These are phyloP conservation scores for Dendrobium huoshanense DNA, from an alignment of 106 monocot genomes.

Conservation along the genomic window DNA sequence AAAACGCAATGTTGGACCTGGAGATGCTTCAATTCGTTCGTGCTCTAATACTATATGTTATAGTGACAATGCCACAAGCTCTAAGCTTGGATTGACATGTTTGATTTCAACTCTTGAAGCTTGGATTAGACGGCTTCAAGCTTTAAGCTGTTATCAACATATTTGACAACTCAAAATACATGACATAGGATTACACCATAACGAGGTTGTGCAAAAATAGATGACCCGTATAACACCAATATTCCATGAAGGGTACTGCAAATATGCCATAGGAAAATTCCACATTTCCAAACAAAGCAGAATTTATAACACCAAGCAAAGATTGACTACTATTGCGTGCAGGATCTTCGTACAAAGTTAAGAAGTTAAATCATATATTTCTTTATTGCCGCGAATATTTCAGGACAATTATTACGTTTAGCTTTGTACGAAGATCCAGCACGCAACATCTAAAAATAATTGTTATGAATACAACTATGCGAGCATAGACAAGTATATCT, in stretches of 20 bases:
- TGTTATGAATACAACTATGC: not conserved
- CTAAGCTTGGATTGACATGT: slow-evolving; percentile 33
- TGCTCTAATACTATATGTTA: too few species aligned
- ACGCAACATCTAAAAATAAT: not conserved
- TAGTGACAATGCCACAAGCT: too few species aligned
- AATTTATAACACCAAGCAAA: not conserved
- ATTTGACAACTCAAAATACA: not conserved
- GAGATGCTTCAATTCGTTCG: too few species aligned
- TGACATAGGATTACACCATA: not conserved
- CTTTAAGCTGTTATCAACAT: slow-evolving; percentile 57
- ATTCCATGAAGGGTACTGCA: not conserved
- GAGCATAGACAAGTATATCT: not conserved
- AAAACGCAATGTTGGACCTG: too few species aligned
- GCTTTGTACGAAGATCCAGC: too few species aligned
- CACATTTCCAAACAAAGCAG: not conserved
- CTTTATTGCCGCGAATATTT: too few species aligned
- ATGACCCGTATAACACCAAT: not conserved
- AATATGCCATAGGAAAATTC: not conserved
- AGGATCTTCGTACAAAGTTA: too few species aligned
- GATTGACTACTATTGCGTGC: not conserved
- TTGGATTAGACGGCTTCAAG: slow-evolving; percentile 79
- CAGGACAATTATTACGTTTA: too few species aligned
- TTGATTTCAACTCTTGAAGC: slow-evolving; percentile 79
- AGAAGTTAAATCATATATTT: too few species aligned
- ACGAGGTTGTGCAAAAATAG: too few species aligned